These are phyloP conservation scores for Phytophthora kernoviae DNA, from an alignment of 352 stramenopile species.

Conservation along the genomic window DNA sequence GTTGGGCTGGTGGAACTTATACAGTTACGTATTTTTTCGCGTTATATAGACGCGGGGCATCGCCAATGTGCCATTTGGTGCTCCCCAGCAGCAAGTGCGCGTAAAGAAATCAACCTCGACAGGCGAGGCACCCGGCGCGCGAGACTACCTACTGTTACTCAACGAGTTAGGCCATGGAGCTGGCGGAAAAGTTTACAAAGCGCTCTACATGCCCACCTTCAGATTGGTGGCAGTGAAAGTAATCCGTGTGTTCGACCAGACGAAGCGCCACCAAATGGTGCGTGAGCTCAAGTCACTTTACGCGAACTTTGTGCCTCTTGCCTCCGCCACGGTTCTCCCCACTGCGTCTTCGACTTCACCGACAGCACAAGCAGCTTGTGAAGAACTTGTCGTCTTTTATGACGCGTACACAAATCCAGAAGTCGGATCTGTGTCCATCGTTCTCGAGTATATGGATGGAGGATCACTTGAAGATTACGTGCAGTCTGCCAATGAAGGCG, in stretches of 20 bases:
- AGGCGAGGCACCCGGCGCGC: conserved; percentile 43
- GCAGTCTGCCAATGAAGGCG: conserved; percentile 35
- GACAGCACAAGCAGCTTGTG: conserved; percentile 50
- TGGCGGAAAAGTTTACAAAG: conserved; percentile 89
- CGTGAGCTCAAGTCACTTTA: conserved; percentile 88
- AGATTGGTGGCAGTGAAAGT: conserved; percentile 90
- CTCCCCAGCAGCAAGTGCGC: conserved; percentile 8
- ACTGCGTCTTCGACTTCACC: conserved; percentile 1
- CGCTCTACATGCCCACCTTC: conserved; percentile 89
- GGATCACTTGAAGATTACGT: conserved; percentile 88
- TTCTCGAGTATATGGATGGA: conserved; percentile 95
- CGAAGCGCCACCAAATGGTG: conserved; percentile 90
- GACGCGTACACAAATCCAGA: conserved; percentile 92
- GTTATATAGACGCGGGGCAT: conserved; percentile 71
- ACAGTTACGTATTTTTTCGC: conserved; percentile 2
- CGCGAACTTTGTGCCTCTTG: conserved; percentile 76
- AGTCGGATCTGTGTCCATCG: conserved; percentile 87
- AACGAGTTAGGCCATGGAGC: conserved; percentile 85
- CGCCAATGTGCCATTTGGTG: conserved; percentile 65
- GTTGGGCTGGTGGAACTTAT: background rate
- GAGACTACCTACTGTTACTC: conserved; percentile 70
- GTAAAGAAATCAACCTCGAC: conserved; percentile 18
- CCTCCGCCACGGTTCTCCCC: conserved; percentile 34
- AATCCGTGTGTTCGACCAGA: conserved; percentile 88
- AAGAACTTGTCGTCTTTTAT: conserved; percentile 91